These are phyloP conservation scores for Phaeophleospora eucalypticola DNA, from an alignment of 2,329 filamentous ascomycete genomes.

Conservation along the genomic window DNA sequence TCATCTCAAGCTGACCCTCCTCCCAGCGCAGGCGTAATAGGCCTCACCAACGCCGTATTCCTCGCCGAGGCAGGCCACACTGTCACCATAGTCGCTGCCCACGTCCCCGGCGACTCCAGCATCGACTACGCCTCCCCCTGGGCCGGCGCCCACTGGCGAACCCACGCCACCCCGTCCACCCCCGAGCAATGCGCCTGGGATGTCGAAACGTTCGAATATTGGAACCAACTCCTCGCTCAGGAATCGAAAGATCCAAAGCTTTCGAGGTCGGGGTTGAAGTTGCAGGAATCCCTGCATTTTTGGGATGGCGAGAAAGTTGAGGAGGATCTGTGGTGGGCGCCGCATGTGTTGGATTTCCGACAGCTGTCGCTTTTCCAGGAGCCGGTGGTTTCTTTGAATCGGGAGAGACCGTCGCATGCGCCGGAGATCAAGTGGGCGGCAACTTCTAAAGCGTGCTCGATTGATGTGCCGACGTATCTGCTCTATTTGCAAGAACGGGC, in stretches of 20 bases:
- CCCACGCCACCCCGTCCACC: constrained; percentile 36
- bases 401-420: constrained; percentile 17
- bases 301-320: constrained; percentile 24
- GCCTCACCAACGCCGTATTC: constrained; percentile 43
- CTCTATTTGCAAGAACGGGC: constrained; percentile 32
- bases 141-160: constrained; percentile 49
- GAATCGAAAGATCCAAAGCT: constrained; percentile 27
- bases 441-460: constrained; percentile 33
- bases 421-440: constrained; percentile 26
- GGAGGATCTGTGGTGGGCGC: constrained; percentile 38
- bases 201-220: constrained; percentile 40
- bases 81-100: constrained; percentile 42
- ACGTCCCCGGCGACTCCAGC: constrained; percentile 41
- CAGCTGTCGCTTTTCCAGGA: constrained; percentile 17
- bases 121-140: constrained; percentile 44
- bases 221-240: constrained; percentile 33
- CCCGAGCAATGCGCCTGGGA: constrained; percentile 40
- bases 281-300: constrained; percentile 27
- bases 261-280: constrained; percentile 25
- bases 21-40: constrained; percentile 44
- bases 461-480: constrained; percentile 39
- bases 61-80: constrained; percentile 39
- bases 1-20: constrained; percentile 2
- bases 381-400: constrained; percentile 22
- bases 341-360: constrained; percentile 34